phyloP scores from a whole-genome alignment of 305 asterid genomes.

The Withania somnifera region DNA sequence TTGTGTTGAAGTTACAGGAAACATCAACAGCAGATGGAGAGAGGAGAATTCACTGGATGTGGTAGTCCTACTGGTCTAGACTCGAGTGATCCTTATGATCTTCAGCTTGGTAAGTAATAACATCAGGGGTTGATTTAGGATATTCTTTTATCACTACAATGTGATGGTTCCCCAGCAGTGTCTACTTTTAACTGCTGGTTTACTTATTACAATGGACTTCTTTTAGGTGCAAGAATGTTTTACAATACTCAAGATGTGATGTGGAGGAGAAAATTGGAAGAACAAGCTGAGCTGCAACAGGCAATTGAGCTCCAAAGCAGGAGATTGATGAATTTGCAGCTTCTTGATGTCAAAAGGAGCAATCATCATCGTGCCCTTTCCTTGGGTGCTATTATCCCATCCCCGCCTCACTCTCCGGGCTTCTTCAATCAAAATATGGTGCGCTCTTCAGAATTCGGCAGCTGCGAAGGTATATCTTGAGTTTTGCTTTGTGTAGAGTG shows the following conservation, averaged over 20 bases:
- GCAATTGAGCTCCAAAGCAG: slow-evolving; percentile 57
- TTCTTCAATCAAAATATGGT: slow-evolving; percentile 16
- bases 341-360: slow-evolving; percentile 51
- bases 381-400: slow-evolving; percentile 30
- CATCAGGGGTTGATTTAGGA: not conserved
- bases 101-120: slow-evolving; percentile 37
- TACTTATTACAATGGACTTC: not conserved
- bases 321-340: slow-evolving; percentile 45
- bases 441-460: slow-evolving; percentile 17
- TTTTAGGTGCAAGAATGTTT: slow-evolving; percentile 40
- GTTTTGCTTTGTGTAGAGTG: too few relatives aligned
- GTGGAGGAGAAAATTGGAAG: slow-evolving; percentile 60
- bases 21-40: slow-evolving; percentile 34
- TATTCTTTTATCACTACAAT: not conserved
- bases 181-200: not conserved
- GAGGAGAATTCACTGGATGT: slow-evolving; percentile 46
- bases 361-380: slow-evolving; percentile 51
- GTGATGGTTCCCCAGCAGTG: not conserved
- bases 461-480: slow-evolving; percentile 32
- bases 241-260: slow-evolving; percentile 44
- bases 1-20: slow-evolving; percentile 24
- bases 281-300: slow-evolving; percentile 58
- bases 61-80: slow-evolving; percentile 60
- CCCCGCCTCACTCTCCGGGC: slow-evolving; percentile 31
- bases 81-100: slow-evolving; percentile 43